Base-by-base conservation (phyloP, 2,329 filamentous ascomycete genomes). In the Paecilomyces variotii region DNA sequence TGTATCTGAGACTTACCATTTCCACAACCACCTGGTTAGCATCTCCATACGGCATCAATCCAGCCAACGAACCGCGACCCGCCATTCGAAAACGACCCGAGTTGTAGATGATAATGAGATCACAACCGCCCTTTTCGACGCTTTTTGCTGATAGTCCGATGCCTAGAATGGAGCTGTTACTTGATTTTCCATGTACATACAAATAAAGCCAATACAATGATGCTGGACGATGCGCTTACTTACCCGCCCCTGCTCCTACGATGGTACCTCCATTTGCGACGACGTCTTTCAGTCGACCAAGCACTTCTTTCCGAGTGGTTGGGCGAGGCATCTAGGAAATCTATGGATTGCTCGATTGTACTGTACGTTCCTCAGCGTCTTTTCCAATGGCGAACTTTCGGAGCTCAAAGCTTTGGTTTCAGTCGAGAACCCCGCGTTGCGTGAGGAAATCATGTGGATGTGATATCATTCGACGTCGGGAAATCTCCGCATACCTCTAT, bases 71-170 rank as follows among this genome's bases (percentile, higher is more conserved):
- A 0, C 87, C 87, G 50, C 84, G 78, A 0, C 87, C 87, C 0
- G 86, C 87, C 87, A 90, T 90, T 9, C 87, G 83, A 68, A 87
- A 90, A 3, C 87, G 81, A 0, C 87, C 87, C 39, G 83, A 86
- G 71, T 89, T 89, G 77, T 89, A 89, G 64, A 89, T 81, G 61
- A 89, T 84, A 66, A 90, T 88, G 50, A 90, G 75, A 65, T 89
- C 86, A 12, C 82, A 84, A 60, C 86, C 85, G 39, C 87, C 87
- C 53, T 80, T 79, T 70, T 90, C 87, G 62, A 88, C 82, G 65
- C 82, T 87, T 65, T 90, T 90, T 60, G 87, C 87, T 1, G 85
- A 87, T 2, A 90, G 79, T 0, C 87, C 87, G 59, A 87, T 88
- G 51, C 86, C 85, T 82, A 56, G 49, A 14, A 45, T 51, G 49